Evolutionary conservation across 2,329 filamentous ascomycete genomes (phyloP).

Genomic region (Epicoccum nigrum): DNA sequence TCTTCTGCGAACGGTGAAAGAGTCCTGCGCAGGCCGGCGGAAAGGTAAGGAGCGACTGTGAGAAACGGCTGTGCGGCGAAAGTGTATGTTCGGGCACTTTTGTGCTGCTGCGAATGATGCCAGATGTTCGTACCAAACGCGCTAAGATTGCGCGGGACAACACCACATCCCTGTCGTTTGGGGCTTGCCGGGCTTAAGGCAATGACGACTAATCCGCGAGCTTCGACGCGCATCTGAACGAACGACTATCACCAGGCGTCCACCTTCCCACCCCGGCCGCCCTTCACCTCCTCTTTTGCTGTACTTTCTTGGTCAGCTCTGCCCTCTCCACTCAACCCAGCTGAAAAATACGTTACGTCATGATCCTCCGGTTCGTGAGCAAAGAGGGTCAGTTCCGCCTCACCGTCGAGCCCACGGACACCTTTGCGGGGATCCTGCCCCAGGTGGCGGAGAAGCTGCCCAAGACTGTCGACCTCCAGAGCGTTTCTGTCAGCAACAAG

Average conservation of each 20-base stretch:
- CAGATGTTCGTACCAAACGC: slow-evolving; percentile 15
- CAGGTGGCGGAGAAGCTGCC: slow-evolving; percentile 67
- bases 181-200: slow-evolving; percentile 4
- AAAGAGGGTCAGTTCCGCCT: slow-evolving; percentile 92
- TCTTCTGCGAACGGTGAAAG: background rate
- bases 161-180: slow-evolving; percentile 12
- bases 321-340: background rate
- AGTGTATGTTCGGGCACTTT: slow-evolving; percentile 11
- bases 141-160: slow-evolving; percentile 8
- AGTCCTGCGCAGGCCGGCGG: background rate
- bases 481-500: slow-evolving; percentile 65
- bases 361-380: slow-evolving; percentile 86
- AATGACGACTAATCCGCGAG: slow-evolving; percentile 17
- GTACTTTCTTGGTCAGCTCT: background rate
- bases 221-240: slow-evolving; percentile 10
- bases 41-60: slow-evolving; percentile 15
- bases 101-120: slow-evolving; percentile 17
- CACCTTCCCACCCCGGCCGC: background rate
- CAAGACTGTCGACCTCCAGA: slow-evolving; percentile 59
- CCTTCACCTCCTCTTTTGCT: background rate
- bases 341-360: slow-evolving; percentile 45
- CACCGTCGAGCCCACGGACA: slow-evolving; percentile 73
- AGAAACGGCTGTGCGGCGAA: slow-evolving; percentile 1
- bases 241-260: slow-evolving; percentile 5
- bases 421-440: slow-evolving; percentile 66